These are phyloP conservation scores for Cutaneotrichosporon sp. DNA, from an alignment of 1,284 basidiomycete species.

Conservation along the genomic window DNA sequence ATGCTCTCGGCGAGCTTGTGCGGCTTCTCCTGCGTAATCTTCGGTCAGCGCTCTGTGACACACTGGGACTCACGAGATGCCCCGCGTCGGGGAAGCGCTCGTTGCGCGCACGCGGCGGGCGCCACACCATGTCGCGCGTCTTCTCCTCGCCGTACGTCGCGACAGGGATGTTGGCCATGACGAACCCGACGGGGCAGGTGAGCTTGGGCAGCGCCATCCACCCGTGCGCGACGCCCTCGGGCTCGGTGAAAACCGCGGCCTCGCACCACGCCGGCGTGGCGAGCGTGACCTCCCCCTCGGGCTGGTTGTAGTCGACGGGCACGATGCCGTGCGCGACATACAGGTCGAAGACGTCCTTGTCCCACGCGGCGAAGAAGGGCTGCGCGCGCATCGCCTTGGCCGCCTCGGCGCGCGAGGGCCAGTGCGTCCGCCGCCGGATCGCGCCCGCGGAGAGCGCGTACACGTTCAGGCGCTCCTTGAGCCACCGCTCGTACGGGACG, in stretches of 20 bases:
- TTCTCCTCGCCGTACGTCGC: constrained; percentile 34
- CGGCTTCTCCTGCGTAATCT: constrained; percentile 46
- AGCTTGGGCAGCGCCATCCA: constrained; percentile 40
- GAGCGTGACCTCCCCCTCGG: constrained; percentile 29
- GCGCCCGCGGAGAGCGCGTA: constrained; percentile 54
- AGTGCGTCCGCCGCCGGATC: constrained; percentile 47
- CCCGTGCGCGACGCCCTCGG: constrained; percentile 32
- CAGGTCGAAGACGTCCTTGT: constrained; percentile 64
- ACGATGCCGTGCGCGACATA: constrained; percentile 70
- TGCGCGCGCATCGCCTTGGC: constrained; percentile 58
- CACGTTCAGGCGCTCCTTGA: background rate
- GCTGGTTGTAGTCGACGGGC: constrained; percentile 31
- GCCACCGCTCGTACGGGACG: constrained; percentile 9
- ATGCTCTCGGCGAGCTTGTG: constrained; percentile 37
- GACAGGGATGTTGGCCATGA: constrained; percentile 25
- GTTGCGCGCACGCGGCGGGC: constrained; percentile 31
- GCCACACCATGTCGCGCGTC: constrained; percentile 42
- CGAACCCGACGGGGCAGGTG: constrained; percentile 37
- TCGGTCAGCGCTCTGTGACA: background rate
- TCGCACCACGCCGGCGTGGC: constrained; percentile 41
- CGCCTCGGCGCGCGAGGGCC: constrained; percentile 15
- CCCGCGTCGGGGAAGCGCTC: constrained; percentile 39
- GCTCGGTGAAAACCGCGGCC: constrained; percentile 38
- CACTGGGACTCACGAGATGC: constrained; percentile 36
- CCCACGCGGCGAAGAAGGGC: constrained; percentile 44